These are phyloP conservation scores for Waitea zeae DNA, from an alignment of 1,284 basidiomycete genomes.

Conservation along the genomic window DNA sequence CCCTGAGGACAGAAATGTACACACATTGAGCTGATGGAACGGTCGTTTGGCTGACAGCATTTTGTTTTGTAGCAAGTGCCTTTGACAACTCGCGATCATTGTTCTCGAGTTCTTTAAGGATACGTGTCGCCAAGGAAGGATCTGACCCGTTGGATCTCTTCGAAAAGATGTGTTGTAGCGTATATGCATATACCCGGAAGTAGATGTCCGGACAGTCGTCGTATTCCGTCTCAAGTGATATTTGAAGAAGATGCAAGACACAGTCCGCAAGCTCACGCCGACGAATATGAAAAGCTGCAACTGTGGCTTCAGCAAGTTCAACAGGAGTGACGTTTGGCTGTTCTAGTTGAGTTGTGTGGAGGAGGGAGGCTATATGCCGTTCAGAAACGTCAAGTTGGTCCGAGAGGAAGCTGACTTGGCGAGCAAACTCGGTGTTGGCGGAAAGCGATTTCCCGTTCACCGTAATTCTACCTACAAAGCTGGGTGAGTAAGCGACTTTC, in stretches of 20 bases:
- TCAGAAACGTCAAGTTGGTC: slow-evolving; percentile 67
- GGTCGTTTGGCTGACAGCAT: slow-evolving; percentile 42
- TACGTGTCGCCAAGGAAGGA: too few species aligned
- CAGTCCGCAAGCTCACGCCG: slow-evolving; percentile 53
- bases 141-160: too few species aligned
- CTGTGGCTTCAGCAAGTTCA: slow-evolving; percentile 39
- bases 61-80: slow-evolving; percentile 38
- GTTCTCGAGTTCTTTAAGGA: slow-evolving; percentile 44
- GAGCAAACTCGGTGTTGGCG: slow-evolving; percentile 57
- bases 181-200: slow-evolving; percentile 32
- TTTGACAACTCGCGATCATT: slow-evolving; percentile 31
- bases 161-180: slow-evolving; percentile 31
- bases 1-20: slow-evolving; percentile 8
- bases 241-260: slow-evolving; percentile 33
- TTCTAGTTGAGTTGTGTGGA: slow-evolving; percentile 41
- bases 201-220: slow-evolving; percentile 24
- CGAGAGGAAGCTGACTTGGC: slow-evolving; percentile 57
- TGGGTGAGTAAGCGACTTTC: not conserved
- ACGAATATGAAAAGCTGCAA: slow-evolving; percentile 49
- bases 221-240: slow-evolving; percentile 19
- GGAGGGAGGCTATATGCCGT: slow-evolving; percentile 50
- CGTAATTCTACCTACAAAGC: slow-evolving; percentile 33
- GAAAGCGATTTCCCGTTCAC: slow-evolving; percentile 42
- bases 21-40: slow-evolving; percentile 34
- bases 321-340: slow-evolving; percentile 45